Base-by-base conservation (phyloP, 2,329 filamentous ascomycete species). In the Fusarium coffeatum region DNA sequence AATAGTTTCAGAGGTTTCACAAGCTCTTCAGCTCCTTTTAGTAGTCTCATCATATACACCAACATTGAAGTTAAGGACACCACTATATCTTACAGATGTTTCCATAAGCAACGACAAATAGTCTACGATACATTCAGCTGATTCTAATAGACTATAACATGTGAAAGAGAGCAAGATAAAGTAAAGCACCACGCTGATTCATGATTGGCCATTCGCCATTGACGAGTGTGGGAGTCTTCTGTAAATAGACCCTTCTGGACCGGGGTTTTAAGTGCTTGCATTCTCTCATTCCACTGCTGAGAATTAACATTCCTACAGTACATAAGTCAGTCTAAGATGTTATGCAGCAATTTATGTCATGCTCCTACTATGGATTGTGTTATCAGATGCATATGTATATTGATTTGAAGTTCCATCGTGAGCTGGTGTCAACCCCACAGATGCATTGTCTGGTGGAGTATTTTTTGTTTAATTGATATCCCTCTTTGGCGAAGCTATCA, bases 241-340 rank as follows among this genome's bases (percentile, higher is more conserved):
- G 60, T 46, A 70, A 72, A 70, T 70, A 68, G 58, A 53, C 64
- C 55, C 55, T 40, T 51, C 48, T 43, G 12, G 72, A 74, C 72
- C 68, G 28, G 72, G 72, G 72, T 57, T 74, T 74, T 72, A 74
- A 74, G 72, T 74, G 72, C 72, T 74, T 74, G 72, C 72, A 74
- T 73, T 45, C 47, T 55, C 22, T 9, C 47, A 58, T 58, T 53
- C 30, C 42, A 43, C 34, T 25, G 9, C 20, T 45, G 37, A 68
- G 40, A 30, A 20, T 12, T n/a, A 55, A 59, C 54, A 43, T 27
- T 64, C 22, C 27, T 34, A n/a, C 20, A 20, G 20, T 30, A 37
- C 34, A 37, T n/a, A 42, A 50, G 30, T 32, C 12, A 43, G 23
- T 58, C 16, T 55, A 22, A 51, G 20, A 23, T 42, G 30, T 59